Evolutionary conservation across 441 rosid genomes (phyloP).

Genomic region (Corymbia citriodora): DNA sequence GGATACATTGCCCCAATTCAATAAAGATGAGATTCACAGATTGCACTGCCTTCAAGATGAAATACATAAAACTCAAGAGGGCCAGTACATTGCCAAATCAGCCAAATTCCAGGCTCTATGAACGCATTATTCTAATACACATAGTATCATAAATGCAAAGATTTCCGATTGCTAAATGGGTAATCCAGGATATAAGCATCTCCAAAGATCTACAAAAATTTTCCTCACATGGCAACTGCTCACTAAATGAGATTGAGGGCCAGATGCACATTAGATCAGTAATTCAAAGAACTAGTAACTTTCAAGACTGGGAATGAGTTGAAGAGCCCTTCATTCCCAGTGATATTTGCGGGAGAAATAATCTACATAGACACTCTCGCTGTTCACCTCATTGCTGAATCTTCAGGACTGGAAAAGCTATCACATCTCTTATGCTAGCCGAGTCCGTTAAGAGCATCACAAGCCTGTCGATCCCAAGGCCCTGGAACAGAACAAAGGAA

Average conservation of each 20-base stretch:
- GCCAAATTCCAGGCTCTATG: not conserved
- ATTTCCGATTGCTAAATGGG: not conserved
- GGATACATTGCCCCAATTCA: not conserved
- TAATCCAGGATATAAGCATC: not conserved
- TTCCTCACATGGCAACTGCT: not conserved
- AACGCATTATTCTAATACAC: not conserved
- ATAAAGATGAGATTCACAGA: not conserved
- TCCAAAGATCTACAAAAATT: not conserved
- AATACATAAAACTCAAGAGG: not conserved
- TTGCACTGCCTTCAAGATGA: not conserved
- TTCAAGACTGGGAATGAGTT: not conserved
- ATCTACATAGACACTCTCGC: not conserved
- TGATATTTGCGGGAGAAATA: not conserved
- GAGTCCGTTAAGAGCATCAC: constrained; percentile 89
- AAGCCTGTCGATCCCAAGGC: constrained; percentile 90
- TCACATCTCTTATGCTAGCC: constrained; percentile 84
- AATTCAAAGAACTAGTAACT: not conserved
- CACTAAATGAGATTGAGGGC: not conserved
- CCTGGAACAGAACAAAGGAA: constrained; percentile 30
- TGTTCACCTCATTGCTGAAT: constrained; percentile 33
- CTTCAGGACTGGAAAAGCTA: constrained; percentile 87
- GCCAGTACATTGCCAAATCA: not conserved
- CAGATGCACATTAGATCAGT: not conserved
- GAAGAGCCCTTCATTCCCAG: not conserved
- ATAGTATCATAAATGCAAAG: not conserved